Evolutionary conservation across 805 yeast genomes (phyloP), one percentile per base, ranked within the genome.

Genomic region (Yarrowia bubula): DNA sequence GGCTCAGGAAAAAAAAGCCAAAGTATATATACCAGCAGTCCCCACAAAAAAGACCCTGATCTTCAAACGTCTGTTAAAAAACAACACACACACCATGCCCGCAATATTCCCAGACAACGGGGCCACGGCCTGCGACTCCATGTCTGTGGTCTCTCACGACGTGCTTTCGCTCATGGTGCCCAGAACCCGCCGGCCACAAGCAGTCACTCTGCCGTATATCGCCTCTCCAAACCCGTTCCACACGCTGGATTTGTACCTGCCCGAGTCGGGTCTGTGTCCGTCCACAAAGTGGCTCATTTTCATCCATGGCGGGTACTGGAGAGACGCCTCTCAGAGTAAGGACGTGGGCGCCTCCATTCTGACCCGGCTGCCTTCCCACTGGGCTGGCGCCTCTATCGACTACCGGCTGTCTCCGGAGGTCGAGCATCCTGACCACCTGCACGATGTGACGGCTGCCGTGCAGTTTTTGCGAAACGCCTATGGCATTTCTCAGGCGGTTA

Each of bases 231-330:
- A 65, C 51, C 67, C 67, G 5, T 65, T 65, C 32, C 67, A 65
- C 42, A 65, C 67, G 10, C 55, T 65, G 39, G 67, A 65, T 42
- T 32, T 65, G 22, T 65, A 65, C 13, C 37, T 65, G 18, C 67
- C 67, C 8, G 66, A 47, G 3, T 38, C 65, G 22, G 67, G 67
- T 3, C n/a, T 65, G 13, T 63, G 63, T 35, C 66, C 65, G 11
- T 31, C 61, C 18, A 65, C 67, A 5, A 62, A 61, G 42, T 74
- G 77, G 76, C 66, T 74, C 6, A 80, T 89, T 0, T 86, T 85
- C 69, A 81, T 90, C 43, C 97, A 90, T 75, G 97, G 97, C 1
- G 97, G 97, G 0, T 96, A 92, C 0, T 90, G 96, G 96, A 79
- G 90, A 67, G 96, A 88, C 71, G 83, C 85, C 0, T 72, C 68